Evolutionary conservation across 495 filamentous ascomycete genomes (phyloP), one percentile per base, ranked within the genome.

Genomic region (Geoglossum glabrum): DNA sequence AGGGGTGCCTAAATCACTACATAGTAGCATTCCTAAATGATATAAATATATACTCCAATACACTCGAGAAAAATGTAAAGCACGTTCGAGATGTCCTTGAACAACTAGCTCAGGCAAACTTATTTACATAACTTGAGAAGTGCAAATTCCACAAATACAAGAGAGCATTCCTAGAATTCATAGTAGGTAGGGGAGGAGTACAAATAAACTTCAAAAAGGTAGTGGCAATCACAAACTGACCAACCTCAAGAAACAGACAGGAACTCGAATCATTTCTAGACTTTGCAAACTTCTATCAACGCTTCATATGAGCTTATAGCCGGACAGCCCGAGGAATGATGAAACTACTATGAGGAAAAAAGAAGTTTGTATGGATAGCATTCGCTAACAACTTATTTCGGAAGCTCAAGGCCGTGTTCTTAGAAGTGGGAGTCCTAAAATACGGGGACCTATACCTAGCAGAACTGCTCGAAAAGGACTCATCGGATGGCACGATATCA

Each of bases 201-300:
- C n/a, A n/a, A n/a, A n/a, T n/a, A n/a, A n/a, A n/a, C n/a, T n/a
- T n/a, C n/a, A n/a, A n/a, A n/a, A n/a, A n/a, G n/a, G n/a, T n/a
- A n/a, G n/a, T n/a, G n/a, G n/a, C n/a, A n/a, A n/a, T n/a, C n/a
- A n/a, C n/a, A n/a, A n/a, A n/a, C n/a, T n/a, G n/a, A n/a, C n/a
- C n/a, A n/a, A n/a, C n/a, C n/a, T n/a, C n/a, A n/a, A n/a, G n/a
- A n/a, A n/a, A n/a, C n/a, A n/a, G n/a, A n/a, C n/a, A n/a, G n/a
- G 19, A 62, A 55, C 3, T 64, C 36, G 38, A 64, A 54, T 25
- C 30, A 26, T 66, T 66, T 13, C 31, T 64, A 21, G 40, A 45
- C 46, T 61, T 61, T 21, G 7, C 25, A 10, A 66, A 66, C 49
- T 66, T 60, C 57, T 61, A 66, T 34, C 23, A 25, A 45, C 50